Evolutionary conservation across 208 protist genomes (phyloP), one percentile per base, ranked within the genome.

Genomic region (Crithidia sp.): DNA sequence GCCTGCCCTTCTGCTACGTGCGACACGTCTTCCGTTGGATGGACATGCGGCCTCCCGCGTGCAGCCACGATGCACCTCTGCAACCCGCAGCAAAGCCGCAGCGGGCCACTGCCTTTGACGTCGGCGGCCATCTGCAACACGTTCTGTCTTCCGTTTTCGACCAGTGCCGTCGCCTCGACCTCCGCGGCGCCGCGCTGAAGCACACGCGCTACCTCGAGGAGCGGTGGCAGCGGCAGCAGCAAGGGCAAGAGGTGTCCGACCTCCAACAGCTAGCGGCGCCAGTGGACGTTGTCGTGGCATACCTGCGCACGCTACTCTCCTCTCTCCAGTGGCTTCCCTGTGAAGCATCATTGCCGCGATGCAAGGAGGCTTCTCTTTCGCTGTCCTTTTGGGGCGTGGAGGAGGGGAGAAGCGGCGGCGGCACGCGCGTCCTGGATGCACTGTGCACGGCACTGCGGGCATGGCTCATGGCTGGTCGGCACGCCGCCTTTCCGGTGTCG

Each of bases 111-210:
- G 28, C 19, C 14, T 77, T 77, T 49, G 67, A 73, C 47, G 36
- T 79, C 14, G 13, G 52, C 14, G 64, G 44, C 3, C 50, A 72
- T 19, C 49, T 83, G 36, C 55, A 53, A 37, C 54, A 13, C 7
- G 68, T 90, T 8, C 19, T 93, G 6, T 71, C 83, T n/a, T 63
- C 66, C 43, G 56, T 87, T 6, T 28, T 91, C 40, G 39, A 66
- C 50, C 67, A 89, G 59, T 86, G 81, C 81, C 60, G 69, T 45
- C 74, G 69, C 14, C 65, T 89, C 50, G 86, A 93, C 60, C 67
- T 89, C 53, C 83, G 88, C 36, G 88, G 88, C 0, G 79, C 84
- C 12, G 84, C 86, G 2, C 71, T 93, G 57, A 79, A 77, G 37
- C 86, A 93, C 62, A 52, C 66, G 28, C 66, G 71, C 41, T 84